Evolutionary conservation across 208 protist species (phyloP).

Genomic region (Leishmania gerbilli): DNA sequence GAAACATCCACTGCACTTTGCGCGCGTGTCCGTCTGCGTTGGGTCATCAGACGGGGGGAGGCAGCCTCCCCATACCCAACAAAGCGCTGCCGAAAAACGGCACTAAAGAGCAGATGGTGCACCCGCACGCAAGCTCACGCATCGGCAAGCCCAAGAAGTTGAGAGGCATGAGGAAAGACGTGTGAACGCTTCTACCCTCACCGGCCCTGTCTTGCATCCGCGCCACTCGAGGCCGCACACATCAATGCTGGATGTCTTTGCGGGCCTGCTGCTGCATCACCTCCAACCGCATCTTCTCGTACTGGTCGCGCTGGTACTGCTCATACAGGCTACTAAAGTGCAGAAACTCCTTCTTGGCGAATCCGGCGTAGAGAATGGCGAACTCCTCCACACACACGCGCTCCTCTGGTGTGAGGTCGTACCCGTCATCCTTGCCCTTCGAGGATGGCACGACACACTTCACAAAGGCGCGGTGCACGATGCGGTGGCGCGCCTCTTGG

Average conservation of each 20-base stretch:
- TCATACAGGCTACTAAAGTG: slow-evolving; percentile 77
- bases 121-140: not conserved
- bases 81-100: not conserved
- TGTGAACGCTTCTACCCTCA: not conserved
- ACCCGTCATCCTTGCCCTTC: slow-evolving; percentile 45
- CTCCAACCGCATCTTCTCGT: slow-evolving; percentile 57
- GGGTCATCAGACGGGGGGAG: not conserved
- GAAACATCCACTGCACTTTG: not conserved
- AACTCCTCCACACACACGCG: slow-evolving; percentile 83
- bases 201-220: not conserved
- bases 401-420: slow-evolving; percentile 60
- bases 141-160: not conserved
- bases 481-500: slow-evolving; percentile 58
- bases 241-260: slow-evolving; percentile 63
- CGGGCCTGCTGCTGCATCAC: slow-evolving; percentile 69
- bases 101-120: not conserved
- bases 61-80: not conserved
- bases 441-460: slow-evolving; percentile 77
- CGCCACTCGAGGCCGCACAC: not conserved
- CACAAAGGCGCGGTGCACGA: slow-evolving; percentile 65
- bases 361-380: slow-evolving; percentile 73
- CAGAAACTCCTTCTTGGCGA: slow-evolving; percentile 58
- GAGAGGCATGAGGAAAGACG: not conserved
- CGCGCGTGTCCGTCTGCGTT: not conserved
- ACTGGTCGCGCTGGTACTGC: slow-evolving; percentile 74